Percentiles rank a stretch among this genome's conserved stretches.
phyloP scores from a whole-genome alignment of 164 flowering plant genomes.

The Piper betle region DNA sequence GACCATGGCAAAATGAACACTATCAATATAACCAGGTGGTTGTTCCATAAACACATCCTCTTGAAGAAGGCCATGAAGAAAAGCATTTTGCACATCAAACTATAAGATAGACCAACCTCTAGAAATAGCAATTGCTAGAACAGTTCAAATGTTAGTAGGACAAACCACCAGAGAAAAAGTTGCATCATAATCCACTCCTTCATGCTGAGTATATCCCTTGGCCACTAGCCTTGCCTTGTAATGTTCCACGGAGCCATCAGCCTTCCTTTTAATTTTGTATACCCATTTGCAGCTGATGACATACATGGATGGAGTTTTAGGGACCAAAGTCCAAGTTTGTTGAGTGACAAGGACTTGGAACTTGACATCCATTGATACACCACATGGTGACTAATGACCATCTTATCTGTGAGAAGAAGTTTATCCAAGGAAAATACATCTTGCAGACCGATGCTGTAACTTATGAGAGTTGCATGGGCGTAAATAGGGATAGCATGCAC shows the following conservation, averaged over 20 bases:
- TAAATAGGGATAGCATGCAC: too few relatives aligned
- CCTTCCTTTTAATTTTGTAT: not conserved
- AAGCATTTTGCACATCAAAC: not conserved
- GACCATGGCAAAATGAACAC: not conserved
- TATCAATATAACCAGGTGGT: not conserved
- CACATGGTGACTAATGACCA: too few relatives aligned
- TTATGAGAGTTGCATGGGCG: too few relatives aligned
- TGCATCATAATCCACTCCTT: not conserved
- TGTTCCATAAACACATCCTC: not conserved
- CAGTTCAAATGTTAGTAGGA: not conserved
- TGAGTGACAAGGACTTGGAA: too few relatives aligned
- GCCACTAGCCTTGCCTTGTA: constrained; percentile 1
- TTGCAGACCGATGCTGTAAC: too few relatives aligned
- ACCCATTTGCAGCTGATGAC: constrained; percentile 1
- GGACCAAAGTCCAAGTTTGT: not conserved
- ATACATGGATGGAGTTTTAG: not conserved
- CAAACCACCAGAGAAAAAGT: not conserved
- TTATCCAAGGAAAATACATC: too few relatives aligned
- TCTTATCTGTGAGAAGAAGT: too few relatives aligned
- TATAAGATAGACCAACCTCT: not conserved
- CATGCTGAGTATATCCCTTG: not conserved
- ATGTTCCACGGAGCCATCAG: constrained; percentile 1
- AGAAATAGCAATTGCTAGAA: not conserved
- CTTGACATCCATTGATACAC: too few relatives aligned
- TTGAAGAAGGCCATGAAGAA: not conserved